Conservation (phyloP, 345 rosid species). For the Eucalyptus fibrosa region DNA sequence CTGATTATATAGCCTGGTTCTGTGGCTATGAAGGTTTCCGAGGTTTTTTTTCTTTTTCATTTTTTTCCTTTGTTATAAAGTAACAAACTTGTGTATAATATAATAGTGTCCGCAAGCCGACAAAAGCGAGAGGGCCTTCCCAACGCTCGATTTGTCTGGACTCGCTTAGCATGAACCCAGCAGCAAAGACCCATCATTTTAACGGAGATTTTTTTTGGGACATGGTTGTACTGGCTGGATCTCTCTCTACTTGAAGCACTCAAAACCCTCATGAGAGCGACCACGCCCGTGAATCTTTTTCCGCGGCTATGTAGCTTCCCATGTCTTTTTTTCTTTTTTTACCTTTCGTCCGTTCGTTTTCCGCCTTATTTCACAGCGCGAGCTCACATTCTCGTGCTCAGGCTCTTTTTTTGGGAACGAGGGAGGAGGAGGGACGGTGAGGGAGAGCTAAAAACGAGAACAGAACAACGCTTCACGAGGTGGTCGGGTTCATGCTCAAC, state of each 20-base stretch:
- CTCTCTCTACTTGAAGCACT: not conserved
- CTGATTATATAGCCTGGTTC: not conserved
- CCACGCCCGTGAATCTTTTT: not conserved
- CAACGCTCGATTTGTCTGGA: not conserved
- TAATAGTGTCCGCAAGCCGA: not conserved
- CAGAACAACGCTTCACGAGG: not conserved
- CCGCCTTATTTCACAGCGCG: not conserved
- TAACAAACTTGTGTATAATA: not conserved
- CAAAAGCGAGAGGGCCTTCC: not conserved
- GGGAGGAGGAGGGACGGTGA: not conserved
- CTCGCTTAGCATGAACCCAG: not conserved
- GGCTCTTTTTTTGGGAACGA: not conserved
- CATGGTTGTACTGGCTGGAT: not conserved
- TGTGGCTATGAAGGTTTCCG: not conserved
- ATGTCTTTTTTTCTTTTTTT: not conserved
- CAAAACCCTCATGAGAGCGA: not conserved
- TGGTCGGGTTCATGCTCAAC: not conserved
- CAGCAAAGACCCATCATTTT: not conserved
- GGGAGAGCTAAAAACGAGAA: not conserved
- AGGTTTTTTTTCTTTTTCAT: too few species aligned
- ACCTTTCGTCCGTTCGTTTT: not conserved
- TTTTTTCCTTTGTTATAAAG: not conserved
- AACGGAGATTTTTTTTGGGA: not conserved
- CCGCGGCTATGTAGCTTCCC: not conserved
- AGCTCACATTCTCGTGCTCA: not conserved